phyloP scores from a whole-genome alignment of 805 yeast species.

The Alloascoidea hylecoeti region DNA sequence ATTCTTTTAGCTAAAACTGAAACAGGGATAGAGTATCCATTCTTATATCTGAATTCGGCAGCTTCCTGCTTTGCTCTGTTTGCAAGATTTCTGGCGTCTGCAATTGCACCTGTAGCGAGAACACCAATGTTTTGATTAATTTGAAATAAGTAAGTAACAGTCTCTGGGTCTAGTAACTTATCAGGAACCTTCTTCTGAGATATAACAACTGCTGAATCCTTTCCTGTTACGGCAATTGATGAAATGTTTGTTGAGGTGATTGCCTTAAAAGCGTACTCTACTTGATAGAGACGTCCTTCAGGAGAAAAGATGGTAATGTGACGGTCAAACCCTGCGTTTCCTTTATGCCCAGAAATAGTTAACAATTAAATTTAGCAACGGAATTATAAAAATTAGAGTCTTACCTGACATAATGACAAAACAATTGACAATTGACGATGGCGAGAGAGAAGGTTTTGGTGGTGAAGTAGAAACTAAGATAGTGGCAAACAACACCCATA shows the following conservation, averaged over 20 bases:
- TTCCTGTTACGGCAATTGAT: conserved; percentile 76
- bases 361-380: no score
- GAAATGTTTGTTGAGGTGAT: conserved; percentile 88
- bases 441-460: no score
- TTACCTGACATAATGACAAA: no score
- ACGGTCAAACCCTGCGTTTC: conserved; percentile 94
- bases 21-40: conserved; percentile 95
- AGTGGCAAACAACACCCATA: no score
- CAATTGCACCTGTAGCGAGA: conserved; percentile 89
- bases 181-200: conserved; percentile 96
- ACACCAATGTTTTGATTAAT: conserved; percentile 76
- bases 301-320: conserved; percentile 98
- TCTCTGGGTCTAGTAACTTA: conserved; percentile 74
- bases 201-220: conserved; percentile 74
- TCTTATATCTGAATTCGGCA: conserved; percentile 85
- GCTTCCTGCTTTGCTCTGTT: conserved; percentile 90
- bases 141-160: conserved; percentile 77
- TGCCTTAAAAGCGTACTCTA: conserved; percentile 96
- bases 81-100: conserved; percentile 89
- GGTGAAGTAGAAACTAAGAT: no score
- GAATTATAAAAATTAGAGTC: no score
- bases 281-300: conserved; percentile 95
- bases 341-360: conserved; percentile 14
- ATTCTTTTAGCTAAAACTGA: conserved; percentile 86
- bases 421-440: no score